These are phyloP conservation scores for Dothiorella sarmentorum DNA, from an alignment of 2,329 filamentous ascomycete genomes.

Conservation along the genomic window DNA sequence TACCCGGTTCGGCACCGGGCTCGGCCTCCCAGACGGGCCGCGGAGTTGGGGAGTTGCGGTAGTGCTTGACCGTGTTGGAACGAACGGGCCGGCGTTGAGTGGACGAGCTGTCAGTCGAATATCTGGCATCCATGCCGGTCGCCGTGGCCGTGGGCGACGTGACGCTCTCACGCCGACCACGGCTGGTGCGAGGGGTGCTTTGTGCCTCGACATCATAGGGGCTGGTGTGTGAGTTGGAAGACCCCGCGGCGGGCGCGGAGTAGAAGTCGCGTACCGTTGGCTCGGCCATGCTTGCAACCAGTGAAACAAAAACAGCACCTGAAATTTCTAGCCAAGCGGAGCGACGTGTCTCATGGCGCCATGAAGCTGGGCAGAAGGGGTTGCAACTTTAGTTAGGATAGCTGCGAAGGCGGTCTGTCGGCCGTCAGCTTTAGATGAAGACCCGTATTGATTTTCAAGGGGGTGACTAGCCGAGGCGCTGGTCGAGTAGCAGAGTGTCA, in stretches of 20 bases:
- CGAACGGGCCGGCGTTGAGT: conserved; percentile 38
- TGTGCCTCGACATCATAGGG: conserved; percentile 18
- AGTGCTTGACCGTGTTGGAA: conserved; percentile 46
- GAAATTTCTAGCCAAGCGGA: not conserved
- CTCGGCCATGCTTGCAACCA: conserved; percentile 10
- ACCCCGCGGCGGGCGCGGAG: conserved; percentile 1
- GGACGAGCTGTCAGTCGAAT: conserved; percentile 32
- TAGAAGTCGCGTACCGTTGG: conserved; percentile 17
- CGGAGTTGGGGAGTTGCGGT: conserved; percentile 34
- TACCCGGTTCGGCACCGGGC: conserved; percentile 50
- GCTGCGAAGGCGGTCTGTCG: not conserved
- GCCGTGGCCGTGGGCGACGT: not conserved
- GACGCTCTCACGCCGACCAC: conserved; percentile 10
- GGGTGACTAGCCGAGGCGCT: conserved; percentile 13
- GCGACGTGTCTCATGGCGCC: not conserved
- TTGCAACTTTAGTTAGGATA: not conserved
- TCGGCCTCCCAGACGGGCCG: conserved; percentile 38
- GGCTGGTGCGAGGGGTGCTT: conserved; percentile 1
- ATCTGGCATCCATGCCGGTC: conserved; percentile 25
- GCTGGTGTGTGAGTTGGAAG: not conserved
- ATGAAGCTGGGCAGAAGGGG: conserved; percentile 11
- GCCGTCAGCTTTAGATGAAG: conserved; percentile 4
- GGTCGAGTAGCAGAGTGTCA: conserved; percentile 6
- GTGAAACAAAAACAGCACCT: not conserved
- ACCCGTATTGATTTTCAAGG: not conserved